A percentile compares a stretch with the other conserved stretches of the same genome.
These are phyloP conservation scores for Nakazawaea ernobii DNA, from an alignment of 805 yeast species.

Conservation along the genomic window DNA sequence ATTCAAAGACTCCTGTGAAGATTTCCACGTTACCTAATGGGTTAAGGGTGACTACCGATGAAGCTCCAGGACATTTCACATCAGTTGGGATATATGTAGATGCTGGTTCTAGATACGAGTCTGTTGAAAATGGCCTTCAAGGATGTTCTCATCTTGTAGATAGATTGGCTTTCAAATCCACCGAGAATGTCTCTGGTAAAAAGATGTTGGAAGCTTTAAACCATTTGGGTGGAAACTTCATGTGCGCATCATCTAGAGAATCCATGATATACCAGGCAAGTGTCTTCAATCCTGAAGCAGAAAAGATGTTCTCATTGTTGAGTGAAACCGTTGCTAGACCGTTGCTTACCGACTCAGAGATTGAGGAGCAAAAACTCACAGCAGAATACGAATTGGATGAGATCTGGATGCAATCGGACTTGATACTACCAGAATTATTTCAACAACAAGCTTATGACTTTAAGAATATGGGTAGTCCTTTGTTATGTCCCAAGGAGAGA, in stretches of 20 bases:
- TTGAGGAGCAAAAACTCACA: constrained; percentile 65
- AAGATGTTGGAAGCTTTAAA: constrained; percentile 75
- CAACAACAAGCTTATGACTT: constrained; percentile 75
- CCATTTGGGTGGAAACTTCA: constrained; percentile 86
- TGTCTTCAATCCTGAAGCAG: constrained; percentile 82
- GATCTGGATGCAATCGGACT: constrained; percentile 76
- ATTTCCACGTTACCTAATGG: constrained; percentile 61
- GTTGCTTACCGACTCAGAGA: constrained; percentile 57
- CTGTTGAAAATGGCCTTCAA: constrained; percentile 35
- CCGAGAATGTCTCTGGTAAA: constrained; percentile 49
- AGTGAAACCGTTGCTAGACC: constrained; percentile 79
- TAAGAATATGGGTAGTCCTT: constrained; percentile 79
- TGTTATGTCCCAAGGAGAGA: constrained; percentile 72
- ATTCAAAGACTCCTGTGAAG: constrained; percentile 2
- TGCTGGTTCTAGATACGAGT: constrained; percentile 88
- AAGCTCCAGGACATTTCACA: constrained; percentile 84
- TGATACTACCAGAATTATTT: constrained; percentile 82
- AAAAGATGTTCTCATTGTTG: constrained; percentile 67
- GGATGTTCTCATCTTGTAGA: constrained; percentile 86
- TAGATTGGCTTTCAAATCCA: constrained; percentile 77
- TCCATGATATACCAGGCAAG: constrained; percentile 91
- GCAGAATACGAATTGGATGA: constrained; percentile 81
- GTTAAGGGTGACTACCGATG: constrained; percentile 74
- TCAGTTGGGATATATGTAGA: constrained; percentile 86
- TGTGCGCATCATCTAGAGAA: constrained; percentile 90